These are phyloP conservation scores for Annona cherimola DNA, from an alignment of 164 flowering plant genomes.

Conservation along the genomic window DNA sequence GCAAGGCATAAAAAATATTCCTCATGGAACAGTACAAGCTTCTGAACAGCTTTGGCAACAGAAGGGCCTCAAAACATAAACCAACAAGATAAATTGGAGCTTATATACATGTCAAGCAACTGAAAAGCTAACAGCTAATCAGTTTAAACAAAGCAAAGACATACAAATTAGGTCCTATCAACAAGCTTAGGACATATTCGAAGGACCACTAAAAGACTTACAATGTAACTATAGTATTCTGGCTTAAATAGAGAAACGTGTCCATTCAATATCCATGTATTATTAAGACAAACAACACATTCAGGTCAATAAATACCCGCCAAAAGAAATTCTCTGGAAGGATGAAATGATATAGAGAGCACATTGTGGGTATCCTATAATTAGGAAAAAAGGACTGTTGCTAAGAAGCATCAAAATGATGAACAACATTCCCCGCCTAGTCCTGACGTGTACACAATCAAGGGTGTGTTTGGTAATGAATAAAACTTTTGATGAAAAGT, in stretches of 20 bases:
- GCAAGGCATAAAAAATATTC: neutral
- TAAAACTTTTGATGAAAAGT: no score
- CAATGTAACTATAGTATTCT: neutral
- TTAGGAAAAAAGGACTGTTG: neutral
- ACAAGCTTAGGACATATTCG: neutral
- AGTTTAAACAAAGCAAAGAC: no score
- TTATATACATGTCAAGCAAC: neutral
- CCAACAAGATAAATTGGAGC: neutral
- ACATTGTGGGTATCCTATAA: constrained; percentile 69
- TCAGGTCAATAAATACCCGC: constrained; percentile 43
- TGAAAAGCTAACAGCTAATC: neutral
- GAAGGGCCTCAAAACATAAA: neutral
- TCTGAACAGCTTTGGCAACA: neutral
- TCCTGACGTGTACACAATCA: constrained; percentile 2
- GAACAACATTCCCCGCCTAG: neutral
- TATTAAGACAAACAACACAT: constrained; percentile 1
- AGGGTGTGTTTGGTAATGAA: no score
- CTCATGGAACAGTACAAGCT: neutral
- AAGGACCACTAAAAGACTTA: neutral
- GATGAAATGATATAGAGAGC: constrained; percentile 84
- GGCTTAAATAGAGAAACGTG: neutral
- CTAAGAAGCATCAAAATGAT: neutral
- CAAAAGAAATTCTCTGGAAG: constrained; percentile 77
- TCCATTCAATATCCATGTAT: no score
- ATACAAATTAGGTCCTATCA: neutral